Conservation (phyloP, 2,329 filamentous ascomycete genomes). For the Neonectria punicea region DNA sequence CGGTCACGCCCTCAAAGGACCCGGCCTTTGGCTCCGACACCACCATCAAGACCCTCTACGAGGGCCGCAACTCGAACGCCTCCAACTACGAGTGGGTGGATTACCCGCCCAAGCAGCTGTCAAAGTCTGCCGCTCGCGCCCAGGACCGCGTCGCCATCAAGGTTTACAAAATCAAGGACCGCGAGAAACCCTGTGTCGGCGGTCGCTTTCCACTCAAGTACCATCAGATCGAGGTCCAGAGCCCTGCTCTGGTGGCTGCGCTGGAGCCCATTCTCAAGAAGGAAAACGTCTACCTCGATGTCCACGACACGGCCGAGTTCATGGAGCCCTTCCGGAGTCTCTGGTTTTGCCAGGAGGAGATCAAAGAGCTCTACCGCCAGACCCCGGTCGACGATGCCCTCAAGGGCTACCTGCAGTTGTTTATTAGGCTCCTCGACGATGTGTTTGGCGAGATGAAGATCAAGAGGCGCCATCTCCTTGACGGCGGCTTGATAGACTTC, state of each 20-base stretch:
- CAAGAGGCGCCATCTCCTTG: constrained; percentile 50
- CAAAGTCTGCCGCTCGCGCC: constrained; percentile 48
- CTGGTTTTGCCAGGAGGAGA: constrained; percentile 58
- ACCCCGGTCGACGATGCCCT: constrained; percentile 44
- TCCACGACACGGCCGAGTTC: constrained; percentile 51
- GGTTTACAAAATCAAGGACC: constrained; percentile 59
- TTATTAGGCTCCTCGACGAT: constrained; percentile 55
- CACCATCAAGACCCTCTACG: constrained; percentile 54
- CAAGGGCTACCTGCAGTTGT: constrained; percentile 51
- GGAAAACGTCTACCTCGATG: constrained; percentile 53
- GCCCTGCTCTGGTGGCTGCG: constrained; percentile 52
- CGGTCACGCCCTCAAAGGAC: constrained; percentile 31
- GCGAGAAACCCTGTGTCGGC: constrained; percentile 51
- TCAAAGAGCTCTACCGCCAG: constrained; percentile 46
- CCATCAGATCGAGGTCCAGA: constrained; percentile 56
- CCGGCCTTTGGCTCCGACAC: constrained; percentile 44
- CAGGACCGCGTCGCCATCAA: constrained; percentile 56
- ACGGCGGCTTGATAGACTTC: constrained; percentile 53
- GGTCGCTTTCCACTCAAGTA: constrained; percentile 53
- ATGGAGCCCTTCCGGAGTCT: constrained; percentile 53
- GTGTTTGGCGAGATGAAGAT: constrained; percentile 53
- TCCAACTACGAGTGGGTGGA: constrained; percentile 51
- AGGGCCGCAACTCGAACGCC: constrained; percentile 44
- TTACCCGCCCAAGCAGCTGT: constrained; percentile 55
- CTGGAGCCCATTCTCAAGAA: constrained; percentile 56